phyloP scores from a whole-genome alignment of 495 filamentous ascomycete genomes.

The Aspergillus indologenus region DNA sequence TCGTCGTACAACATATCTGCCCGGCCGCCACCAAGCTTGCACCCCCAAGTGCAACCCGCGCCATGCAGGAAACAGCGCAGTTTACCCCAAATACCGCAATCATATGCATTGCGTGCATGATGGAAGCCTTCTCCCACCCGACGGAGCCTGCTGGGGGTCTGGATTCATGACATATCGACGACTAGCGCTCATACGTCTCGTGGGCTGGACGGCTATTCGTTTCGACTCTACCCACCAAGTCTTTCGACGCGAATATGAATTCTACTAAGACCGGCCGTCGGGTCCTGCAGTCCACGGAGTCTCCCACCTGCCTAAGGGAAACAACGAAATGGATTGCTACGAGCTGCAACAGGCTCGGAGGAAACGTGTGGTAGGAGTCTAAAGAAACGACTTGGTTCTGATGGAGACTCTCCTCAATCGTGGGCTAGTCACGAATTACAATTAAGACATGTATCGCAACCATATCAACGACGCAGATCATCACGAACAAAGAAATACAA shows the following conservation, averaged over 20 bases:
- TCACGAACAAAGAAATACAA: slow-evolving; percentile 12
- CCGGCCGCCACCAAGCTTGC: not conserved
- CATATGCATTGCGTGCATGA: not conserved
- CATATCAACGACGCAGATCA: not conserved
- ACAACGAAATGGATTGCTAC: not conserved
- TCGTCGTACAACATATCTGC: not conserved
- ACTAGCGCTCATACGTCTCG: not conserved
- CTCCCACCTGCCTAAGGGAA: not conserved
- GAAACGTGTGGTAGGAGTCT: not conserved
- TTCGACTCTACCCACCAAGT: not conserved
- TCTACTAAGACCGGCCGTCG: too few species aligned
- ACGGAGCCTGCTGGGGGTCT: too few species aligned
- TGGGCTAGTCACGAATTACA: not conserved
- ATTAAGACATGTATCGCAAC: slow-evolving; percentile 3
- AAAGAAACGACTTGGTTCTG: not conserved
- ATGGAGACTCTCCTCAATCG: not conserved
- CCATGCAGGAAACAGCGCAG: not conserved
- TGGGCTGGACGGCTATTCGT: not conserved
- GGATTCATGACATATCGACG: not conserved
- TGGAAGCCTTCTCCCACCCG: not conserved
- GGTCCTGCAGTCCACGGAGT: not conserved
- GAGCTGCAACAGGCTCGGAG: not conserved
- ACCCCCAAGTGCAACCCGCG: not conserved
- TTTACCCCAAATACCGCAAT: not conserved
- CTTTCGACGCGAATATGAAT: not conserved